Base-by-base conservation (phyloP, 495 filamentous ascomycete species). In the Penicillium angulare region DNA sequence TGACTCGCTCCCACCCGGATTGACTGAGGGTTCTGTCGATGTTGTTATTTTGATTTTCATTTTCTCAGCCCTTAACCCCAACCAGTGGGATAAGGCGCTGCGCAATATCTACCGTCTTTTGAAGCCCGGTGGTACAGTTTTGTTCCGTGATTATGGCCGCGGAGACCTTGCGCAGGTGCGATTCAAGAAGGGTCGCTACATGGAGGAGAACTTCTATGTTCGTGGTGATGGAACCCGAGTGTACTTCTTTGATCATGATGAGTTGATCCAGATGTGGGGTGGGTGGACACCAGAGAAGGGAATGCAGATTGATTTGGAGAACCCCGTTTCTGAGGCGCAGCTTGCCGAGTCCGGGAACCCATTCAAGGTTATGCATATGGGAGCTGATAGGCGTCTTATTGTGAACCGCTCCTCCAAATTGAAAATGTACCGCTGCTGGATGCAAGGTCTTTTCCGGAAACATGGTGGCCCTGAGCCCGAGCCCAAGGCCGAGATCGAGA, bases 381-480 rank as follows among this genome's bases (percentile, higher is more conserved):
- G 85, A 12, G 79, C 88, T 43, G 93, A 98, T 61, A 80, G 88
- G 53, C 80, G 95, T 50, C 74, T 98, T 73, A 75, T 98, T 39
- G 92, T 98, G 47, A 98, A 98, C 65, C 85, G 93, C 35, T 86
- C 88, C 49, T 83, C 82, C 56, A 85, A 90, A 68, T 69, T 97
- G 7, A 97, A 97, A 72, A 98, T 98, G 93, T 97, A 97, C 72
- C 85, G 93, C 35, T 96, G 91, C 74, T 80, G 93, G 93, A 85
- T 97, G 66, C 93, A 98, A 66, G 95, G 88, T 17, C 83, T 85
- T 10, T 96, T 97, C 66, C 76, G 68, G 50, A 98, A 97, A 70
- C 80, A 81, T 22, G 58, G 45, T 31, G 55, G 47, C 7, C 8
- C 59, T 42, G 47, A 52, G 26, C 15, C 40, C 7, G 13, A n/a